Evolutionary conservation across 1,284 basidiomycete genomes (phyloP).

Genomic region (Flammula alnicola): DNA sequence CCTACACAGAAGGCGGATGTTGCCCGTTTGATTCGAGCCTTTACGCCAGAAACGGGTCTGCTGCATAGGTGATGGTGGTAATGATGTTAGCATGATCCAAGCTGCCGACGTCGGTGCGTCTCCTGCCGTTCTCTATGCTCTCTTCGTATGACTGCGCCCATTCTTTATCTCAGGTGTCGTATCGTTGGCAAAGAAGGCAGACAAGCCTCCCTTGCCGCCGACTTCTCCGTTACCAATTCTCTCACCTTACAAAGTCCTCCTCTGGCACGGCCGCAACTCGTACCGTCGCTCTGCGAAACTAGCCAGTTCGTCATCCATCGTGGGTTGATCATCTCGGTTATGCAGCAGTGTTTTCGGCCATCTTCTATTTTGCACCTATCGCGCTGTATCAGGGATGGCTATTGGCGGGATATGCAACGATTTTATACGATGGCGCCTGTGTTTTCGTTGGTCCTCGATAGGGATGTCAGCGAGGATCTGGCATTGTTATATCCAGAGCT

Average conservation of each 20-base stretch:
- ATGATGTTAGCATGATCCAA: conserved; percentile 97
- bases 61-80: conserved; percentile 96
- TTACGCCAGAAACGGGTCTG: conserved; percentile 95
- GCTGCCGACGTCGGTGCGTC: conserved; percentile 89
- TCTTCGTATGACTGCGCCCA: background rate
- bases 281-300: conserved; percentile 98
- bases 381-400: conserved; percentile 98
- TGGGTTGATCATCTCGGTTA: conserved; percentile 96
- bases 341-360: conserved; percentile 97
- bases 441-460: conserved; percentile 94
- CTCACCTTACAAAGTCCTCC: conserved; percentile 89
- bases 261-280: conserved; percentile 98
- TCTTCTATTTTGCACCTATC: conserved; percentile 99
- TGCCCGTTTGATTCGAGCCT: conserved; percentile 86
- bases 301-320: conserved; percentile 99
- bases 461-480: conserved; percentile 95
- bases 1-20: conserved; percentile 99
- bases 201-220: conserved; percentile 96
- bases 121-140: background rate
- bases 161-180: conserved; percentile 68
- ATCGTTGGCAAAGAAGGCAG: conserved; percentile 99
- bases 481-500: conserved; percentile 96
- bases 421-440: conserved; percentile 99
- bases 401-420: conserved; percentile 96
- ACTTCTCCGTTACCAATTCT: conserved; percentile 99